A percentile compares a stretch with the other conserved stretches of the same genome.
phyloP scores from a whole-genome alignment of 306 rosid species.

The Ziziphus jujuba region DNA sequence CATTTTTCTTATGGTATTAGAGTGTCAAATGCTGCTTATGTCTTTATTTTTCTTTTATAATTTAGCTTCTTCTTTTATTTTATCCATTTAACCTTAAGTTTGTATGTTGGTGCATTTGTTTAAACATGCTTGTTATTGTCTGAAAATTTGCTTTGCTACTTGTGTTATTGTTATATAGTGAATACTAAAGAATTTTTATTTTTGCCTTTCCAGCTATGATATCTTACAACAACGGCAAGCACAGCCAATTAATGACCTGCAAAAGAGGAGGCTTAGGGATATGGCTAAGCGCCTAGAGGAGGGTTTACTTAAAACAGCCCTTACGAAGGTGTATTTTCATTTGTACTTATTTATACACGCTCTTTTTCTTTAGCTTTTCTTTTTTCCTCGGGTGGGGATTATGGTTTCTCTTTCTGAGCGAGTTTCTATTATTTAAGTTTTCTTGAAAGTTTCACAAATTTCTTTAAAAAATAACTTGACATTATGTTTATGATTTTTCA shows the following conservation, averaged over 20 bases:
- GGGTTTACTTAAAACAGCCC: conserved; percentile 61
- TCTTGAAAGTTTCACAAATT: neutral
- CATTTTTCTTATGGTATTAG: too few relatives aligned
- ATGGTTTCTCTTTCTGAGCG: neutral
- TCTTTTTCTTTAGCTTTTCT: conserved; percentile 4
- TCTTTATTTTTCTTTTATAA: too few relatives aligned
- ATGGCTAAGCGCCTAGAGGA: conserved; percentile 83
- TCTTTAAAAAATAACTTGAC: neutral
- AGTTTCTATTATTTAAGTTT: neutral
- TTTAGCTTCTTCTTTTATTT: too few relatives aligned
- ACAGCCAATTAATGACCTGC: conserved; percentile 40
- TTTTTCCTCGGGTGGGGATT: neutral
- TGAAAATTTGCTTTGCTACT: neutral
- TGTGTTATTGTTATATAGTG: conserved; percentile 4
- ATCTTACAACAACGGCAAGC: conserved; percentile 43
- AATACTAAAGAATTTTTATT: conserved; percentile 10
- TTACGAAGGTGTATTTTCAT: conserved; percentile 50
- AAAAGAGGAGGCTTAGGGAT: conserved; percentile 47
- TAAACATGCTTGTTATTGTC: neutral
- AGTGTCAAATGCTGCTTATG: too few relatives aligned
- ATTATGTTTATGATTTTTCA: conserved; percentile 14
- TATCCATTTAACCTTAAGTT: neutral
- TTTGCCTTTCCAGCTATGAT: conserved; percentile 49
- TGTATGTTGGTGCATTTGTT: neutral
- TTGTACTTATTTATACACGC: conserved; percentile 10